phyloP scores from a whole-genome alignment of 2,329 filamentous ascomycete species.

The Pseudopyricularia javanii region DNA sequence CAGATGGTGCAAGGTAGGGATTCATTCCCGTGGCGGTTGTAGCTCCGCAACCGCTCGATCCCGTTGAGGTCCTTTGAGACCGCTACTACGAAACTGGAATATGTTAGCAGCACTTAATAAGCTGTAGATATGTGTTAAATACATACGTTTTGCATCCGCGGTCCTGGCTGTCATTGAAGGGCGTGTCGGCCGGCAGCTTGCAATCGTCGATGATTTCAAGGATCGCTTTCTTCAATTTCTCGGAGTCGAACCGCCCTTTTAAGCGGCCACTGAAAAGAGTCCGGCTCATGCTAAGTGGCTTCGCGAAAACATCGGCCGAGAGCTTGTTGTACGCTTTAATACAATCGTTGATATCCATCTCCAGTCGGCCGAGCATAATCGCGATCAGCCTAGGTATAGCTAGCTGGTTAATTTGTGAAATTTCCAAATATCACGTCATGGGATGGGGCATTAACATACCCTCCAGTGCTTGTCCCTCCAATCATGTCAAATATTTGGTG shows the following conservation, averaged over 20 bases:
- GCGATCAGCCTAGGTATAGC: slow-evolving; percentile 25
- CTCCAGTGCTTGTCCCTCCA: slow-evolving; percentile 19
- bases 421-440: slow-evolving; percentile 8
- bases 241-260: slow-evolving; percentile 9
- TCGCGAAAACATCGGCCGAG: slow-evolving; percentile 9
- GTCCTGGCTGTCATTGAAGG: slow-evolving; percentile 8
- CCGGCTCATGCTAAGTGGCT: slow-evolving; percentile 6
- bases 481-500: slow-evolving; percentile 26
- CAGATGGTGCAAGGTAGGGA: slow-evolving; percentile 7
- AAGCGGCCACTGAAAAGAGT: slow-evolving; percentile 9
- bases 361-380: slow-evolving; percentile 28
- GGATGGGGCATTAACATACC: slow-evolving; percentile 19
- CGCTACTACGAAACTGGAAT: slow-evolving; percentile 12
- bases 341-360: slow-evolving; percentile 25
- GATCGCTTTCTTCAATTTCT: slow-evolving; percentile 7
- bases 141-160: slow-evolving; percentile 11
- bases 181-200: slow-evolving; percentile 7
- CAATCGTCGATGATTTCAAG: slow-evolving; percentile 8
- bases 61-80: slow-evolving; percentile 8
- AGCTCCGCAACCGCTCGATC: slow-evolving; percentile 7
- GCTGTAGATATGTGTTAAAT: too few species aligned
- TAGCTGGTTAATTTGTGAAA: background rate
- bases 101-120: background rate
- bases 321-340: slow-evolving; percentile 20
- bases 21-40: slow-evolving; percentile 4